A percentile compares a stretch with the other conserved stretches of the same genome.
Conservation (phyloP, 2,329 filamentous ascomycete species). For the Sporothrix variecibatus region DNA sequence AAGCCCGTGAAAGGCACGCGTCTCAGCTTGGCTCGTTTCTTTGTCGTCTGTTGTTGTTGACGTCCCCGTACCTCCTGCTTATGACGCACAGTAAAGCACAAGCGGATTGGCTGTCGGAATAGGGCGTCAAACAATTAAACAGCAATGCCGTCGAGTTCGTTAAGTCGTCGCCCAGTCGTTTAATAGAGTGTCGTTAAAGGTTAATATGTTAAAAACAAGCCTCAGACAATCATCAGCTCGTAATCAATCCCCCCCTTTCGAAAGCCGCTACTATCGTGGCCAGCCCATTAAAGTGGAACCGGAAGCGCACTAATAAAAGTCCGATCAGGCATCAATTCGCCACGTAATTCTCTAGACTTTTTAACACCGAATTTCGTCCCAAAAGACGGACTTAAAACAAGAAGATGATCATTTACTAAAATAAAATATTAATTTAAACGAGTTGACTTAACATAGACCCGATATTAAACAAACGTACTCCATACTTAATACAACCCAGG, state of each 20-base stretch:
- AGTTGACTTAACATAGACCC: too few species aligned
- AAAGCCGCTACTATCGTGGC: not conserved
- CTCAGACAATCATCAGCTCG: not conserved
- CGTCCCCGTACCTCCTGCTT: not conserved
- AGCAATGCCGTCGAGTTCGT: too few species aligned
- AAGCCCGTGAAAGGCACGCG: not conserved
- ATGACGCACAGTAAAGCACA: not conserved
- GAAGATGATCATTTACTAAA: not conserved
- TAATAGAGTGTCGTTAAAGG: not conserved
- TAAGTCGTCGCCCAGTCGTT: not conserved
- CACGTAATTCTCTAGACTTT: not conserved
- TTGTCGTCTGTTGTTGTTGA: not conserved
- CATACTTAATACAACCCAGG: not conserved
- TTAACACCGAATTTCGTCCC: not conserved
- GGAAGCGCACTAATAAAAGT: constrained; percentile 2
- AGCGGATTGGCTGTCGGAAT: not conserved
- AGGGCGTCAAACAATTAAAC: not conserved
- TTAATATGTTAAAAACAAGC: not conserved
- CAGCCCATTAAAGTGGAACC: not conserved
- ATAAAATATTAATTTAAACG: not conserved
- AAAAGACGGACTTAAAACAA: not conserved
- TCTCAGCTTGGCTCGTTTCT: not conserved
- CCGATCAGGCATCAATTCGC: not conserved
- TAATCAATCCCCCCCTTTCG: not conserved
- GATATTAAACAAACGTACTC: too few species aligned